Conservation (phyloP, 345 rosid genomes). For the Noccaea caerulescens region DNA sequence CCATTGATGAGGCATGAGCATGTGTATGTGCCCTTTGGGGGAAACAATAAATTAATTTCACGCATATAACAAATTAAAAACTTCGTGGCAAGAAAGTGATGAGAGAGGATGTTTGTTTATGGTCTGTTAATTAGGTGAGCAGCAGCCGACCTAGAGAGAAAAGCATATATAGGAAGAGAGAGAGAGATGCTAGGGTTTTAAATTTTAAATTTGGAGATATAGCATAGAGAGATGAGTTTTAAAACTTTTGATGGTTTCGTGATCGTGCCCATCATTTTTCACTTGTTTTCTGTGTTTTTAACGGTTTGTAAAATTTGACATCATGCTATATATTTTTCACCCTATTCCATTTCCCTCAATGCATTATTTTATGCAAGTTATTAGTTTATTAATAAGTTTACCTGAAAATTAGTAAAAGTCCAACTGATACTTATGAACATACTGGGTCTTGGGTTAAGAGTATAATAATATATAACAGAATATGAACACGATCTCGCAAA, state of each 20-base stretch:
- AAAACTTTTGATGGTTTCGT: constrained; percentile 14
- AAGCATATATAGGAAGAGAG: constrained; percentile 19
- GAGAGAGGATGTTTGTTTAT: constrained; percentile 42
- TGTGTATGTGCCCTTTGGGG: constrained; percentile 46
- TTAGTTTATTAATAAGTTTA: not conserved
- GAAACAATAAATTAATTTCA: constrained; percentile 44
- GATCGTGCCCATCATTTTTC: constrained; percentile 49
- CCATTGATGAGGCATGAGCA: constrained; percentile 48
- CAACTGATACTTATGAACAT: not conserved
- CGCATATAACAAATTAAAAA: constrained; percentile 23
- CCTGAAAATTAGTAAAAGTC: constrained; percentile 11
- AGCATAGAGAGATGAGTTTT: constrained; percentile 21
- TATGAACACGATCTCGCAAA: no score
- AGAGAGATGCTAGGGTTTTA: constrained; percentile 37
- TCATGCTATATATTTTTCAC: constrained; percentile 11
- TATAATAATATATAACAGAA: no score
- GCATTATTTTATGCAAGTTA: constrained; percentile 16
- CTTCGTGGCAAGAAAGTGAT: constrained; percentile 40
- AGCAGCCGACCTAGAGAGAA: constrained; percentile 71
- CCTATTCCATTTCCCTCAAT: constrained; percentile 19
- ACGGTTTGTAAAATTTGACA: constrained; percentile 56
- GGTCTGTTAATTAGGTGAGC: constrained; percentile 45
- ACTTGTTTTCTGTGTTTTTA: constrained; percentile 59
- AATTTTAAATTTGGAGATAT: constrained; percentile 23
- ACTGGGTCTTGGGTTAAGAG: no score